Evolutionary conservation across 805 yeast genomes (phyloP).

Genomic region (Lipomyces sp.): DNA sequence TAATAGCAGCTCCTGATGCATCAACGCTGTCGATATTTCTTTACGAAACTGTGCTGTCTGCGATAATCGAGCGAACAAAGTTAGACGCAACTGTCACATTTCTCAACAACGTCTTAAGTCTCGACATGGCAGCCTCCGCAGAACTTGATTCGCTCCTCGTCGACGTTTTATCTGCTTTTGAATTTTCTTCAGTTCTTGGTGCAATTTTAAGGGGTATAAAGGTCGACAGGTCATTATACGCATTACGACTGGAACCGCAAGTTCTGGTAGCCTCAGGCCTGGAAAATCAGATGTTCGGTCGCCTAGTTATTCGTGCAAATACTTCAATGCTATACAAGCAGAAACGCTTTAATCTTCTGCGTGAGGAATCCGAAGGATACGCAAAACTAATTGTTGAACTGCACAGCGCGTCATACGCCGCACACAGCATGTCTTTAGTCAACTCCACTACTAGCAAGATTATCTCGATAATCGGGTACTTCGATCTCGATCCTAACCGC

Average conservation of each 20-base stretch:
- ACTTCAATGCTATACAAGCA: conserved; percentile 54
- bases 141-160: conserved; percentile 21
- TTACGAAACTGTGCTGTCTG: conserved; percentile 24
- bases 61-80: conserved; percentile 15
- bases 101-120: conserved; percentile 11
- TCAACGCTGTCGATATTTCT: conserved; percentile 13
- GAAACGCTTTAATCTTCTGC: conserved; percentile 65
- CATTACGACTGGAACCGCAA: conserved; percentile 41
- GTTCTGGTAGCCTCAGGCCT: conserved; percentile 23
- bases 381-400: conserved; percentile 54
- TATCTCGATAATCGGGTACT: conserved; percentile 71
- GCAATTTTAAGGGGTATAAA: conserved; percentile 35
- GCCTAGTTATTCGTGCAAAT: conserved; percentile 50
- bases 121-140: background rate
- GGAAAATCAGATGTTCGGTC: conserved; percentile 43
- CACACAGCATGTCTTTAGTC: conserved; percentile 42
- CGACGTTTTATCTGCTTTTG: conserved; percentile 23
- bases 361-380: conserved; percentile 81
- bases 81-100: conserved; percentile 3
- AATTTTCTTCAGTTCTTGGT: conserved; percentile 21
- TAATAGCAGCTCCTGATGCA: conserved; percentile 6
- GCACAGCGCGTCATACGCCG: conserved; percentile 27
- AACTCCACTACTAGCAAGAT: conserved; percentile 53
- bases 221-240: conserved; percentile 37
- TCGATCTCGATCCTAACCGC: conserved; percentile 71